These are phyloP conservation scores for Serendipita indica DNA, from an alignment of 768 basidiomycete species.

Conservation along the genomic window DNA sequence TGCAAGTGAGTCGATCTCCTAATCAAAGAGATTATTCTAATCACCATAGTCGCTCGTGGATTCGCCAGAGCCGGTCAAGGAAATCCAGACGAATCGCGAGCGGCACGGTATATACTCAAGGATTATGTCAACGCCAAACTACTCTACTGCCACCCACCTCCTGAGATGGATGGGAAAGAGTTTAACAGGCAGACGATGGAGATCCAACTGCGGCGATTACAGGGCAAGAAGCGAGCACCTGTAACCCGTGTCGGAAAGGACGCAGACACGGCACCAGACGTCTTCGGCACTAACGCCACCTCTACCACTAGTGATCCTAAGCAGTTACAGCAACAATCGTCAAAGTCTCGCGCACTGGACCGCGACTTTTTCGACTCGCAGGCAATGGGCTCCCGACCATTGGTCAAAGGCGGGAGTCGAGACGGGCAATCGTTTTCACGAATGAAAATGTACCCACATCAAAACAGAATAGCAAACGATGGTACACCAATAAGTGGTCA, in stretches of 20 bases:
- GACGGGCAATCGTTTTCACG: conserved; percentile 50
- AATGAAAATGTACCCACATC: conserved; percentile 62
- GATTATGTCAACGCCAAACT: conserved; percentile 95
- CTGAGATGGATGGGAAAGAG: conserved; percentile 40
- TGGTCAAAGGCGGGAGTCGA: conserved; percentile 43
- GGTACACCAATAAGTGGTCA: conserved; percentile 44
- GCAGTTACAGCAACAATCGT: conserved; percentile 20
- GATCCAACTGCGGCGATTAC: conserved; percentile 39
- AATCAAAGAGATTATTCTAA: too few relatives aligned
- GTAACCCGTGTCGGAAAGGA: conserved; percentile 69
- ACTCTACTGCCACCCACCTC: conserved; percentile 83
- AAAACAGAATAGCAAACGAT: conserved; percentile 63
- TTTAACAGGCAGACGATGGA: conserved; percentile 67
- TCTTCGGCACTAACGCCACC: neutral
- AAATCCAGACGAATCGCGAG: conserved; percentile 90
- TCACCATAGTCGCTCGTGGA: conserved; percentile 65
- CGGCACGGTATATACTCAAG: conserved; percentile 84
- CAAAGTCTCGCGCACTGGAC: conserved; percentile 59
- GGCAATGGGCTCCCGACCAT: conserved; percentile 41
- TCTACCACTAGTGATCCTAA: conserved; percentile 21
- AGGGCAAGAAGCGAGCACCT: conserved; percentile 80
- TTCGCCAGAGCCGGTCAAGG: conserved; percentile 89
- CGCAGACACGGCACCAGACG: conserved; percentile 46
- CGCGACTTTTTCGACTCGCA: conserved; percentile 60
- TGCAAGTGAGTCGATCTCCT: conserved; percentile 53